phyloP scores from a whole-genome alignment of 192 early-diverging fungal genomes.

The Cetraspora pellucida region DNA sequence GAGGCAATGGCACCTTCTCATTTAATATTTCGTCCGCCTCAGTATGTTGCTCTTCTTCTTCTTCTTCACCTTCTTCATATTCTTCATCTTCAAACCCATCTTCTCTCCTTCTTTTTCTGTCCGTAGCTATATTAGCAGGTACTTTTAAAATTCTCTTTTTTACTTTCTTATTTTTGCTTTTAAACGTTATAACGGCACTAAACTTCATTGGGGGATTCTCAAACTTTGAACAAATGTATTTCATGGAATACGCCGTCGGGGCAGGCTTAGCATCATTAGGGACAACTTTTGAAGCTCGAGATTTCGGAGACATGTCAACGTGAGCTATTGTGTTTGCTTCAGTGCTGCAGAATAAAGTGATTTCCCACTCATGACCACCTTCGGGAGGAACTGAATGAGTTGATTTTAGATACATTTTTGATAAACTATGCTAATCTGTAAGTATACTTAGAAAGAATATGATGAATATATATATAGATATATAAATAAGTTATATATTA shows the following conservation, averaged over 20 bases:
- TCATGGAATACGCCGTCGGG: slow-evolving; percentile 31
- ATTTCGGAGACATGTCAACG: slow-evolving; percentile 25
- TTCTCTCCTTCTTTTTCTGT: slow-evolving; percentile 27
- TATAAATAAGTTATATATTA: too few species aligned
- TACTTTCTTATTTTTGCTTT: background rate
- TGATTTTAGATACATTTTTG: slow-evolving; percentile 33
- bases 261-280: slow-evolving; percentile 32
- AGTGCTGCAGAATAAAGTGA: slow-evolving; percentile 28
- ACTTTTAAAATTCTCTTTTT: slow-evolving; percentile 23
- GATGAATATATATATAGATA: too few species aligned
- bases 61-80: background rate
- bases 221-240: slow-evolving; percentile 12
- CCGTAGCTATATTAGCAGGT: slow-evolving; percentile 32
- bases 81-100: slow-evolving; percentile 21
- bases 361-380: slow-evolving; percentile 32
- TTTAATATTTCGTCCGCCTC: too few species aligned
- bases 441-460: too few species aligned
- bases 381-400: slow-evolving; percentile 17
- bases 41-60: background rate
- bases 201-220: slow-evolving; percentile 21
- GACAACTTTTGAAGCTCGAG: slow-evolving; percentile 8
- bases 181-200: slow-evolving; percentile 18
- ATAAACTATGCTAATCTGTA: background rate
- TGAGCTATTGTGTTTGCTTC: slow-evolving; percentile 26
- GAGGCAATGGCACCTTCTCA: too few species aligned